These are phyloP conservation scores for Trichosporon sp. DNA, from an alignment of 1,284 basidiomycete genomes.

Conservation along the genomic window DNA sequence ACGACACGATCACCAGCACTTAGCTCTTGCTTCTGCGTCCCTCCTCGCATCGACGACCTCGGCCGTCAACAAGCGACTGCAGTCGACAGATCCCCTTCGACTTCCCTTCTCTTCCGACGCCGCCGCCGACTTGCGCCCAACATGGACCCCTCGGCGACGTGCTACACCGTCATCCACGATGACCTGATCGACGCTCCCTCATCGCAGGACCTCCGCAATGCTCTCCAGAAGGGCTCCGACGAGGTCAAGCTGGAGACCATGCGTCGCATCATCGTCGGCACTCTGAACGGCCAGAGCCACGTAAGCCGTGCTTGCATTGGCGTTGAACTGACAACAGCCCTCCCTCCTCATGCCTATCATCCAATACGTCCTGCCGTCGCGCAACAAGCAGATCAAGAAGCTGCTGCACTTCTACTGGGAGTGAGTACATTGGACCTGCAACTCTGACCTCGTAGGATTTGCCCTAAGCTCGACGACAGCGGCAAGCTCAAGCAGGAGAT, in stretches of 20 bases:
- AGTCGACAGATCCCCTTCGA: not conserved
- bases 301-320: conserved; percentile 39
- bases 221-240: conserved; percentile 86
- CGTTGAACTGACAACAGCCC: conserved; percentile 57
- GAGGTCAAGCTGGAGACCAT: conserved; percentile 97
- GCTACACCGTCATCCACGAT: conserved; percentile 83
- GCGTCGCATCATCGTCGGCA: conserved; percentile 89
- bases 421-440: conserved; percentile 30
- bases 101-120: not conserved
- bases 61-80: conserved; percentile 1
- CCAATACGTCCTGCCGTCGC: conserved; percentile 92
- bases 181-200: conserved; percentile 67
- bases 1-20: not conserved
- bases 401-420: conserved; percentile 99
- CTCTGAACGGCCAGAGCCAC: conserved; percentile 85
- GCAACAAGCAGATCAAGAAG: conserved; percentile 98
- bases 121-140: conserved; percentile 21
- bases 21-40: not conserved
- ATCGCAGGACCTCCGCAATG: conserved; percentile 74
- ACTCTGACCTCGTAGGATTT: conserved; percentile 55
- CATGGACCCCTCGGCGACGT: conserved; percentile 54
- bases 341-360: conserved; percentile 95
- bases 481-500: conserved; percentile 99
- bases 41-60: not conserved
- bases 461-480: conserved; percentile 94